Evolutionary conservation across 345 rosid species (phyloP).

Genomic region (Firmiana major): DNA sequence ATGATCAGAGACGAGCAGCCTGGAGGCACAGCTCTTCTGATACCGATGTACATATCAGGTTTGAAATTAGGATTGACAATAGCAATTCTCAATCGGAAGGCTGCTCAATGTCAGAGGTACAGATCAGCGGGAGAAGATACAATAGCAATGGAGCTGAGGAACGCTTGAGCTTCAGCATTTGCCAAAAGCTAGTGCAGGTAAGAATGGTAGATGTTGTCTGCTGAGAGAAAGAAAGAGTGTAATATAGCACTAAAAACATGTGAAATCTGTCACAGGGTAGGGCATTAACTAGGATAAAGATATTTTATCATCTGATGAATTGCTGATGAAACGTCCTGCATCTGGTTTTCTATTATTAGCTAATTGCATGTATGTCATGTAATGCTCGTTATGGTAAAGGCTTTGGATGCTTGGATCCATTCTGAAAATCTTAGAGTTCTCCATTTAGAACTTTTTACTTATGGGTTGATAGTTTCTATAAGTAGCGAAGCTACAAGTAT

Average conservation of each 20-base stretch:
- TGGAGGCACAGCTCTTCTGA: constrained; percentile 64
- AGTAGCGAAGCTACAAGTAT: background rate
- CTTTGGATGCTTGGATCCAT: background rate
- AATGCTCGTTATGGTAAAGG: background rate
- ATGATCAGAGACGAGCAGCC: constrained; percentile 68
- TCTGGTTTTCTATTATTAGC: background rate
- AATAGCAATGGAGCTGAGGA: constrained; percentile 51
- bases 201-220: constrained; percentile 10
- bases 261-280: background rate
- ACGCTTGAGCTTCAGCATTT: constrained; percentile 78
- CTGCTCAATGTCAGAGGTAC: constrained; percentile 39
- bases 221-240: background rate
- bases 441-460: background rate
- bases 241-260: background rate
- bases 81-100: constrained; percentile 34
- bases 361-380: background rate
- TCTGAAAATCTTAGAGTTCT: background rate
- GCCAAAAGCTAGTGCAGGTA: constrained; percentile 91
- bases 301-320: background rate
- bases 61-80: constrained; percentile 49
- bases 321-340: background rate
- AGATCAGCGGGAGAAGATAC: constrained; percentile 41
- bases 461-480: background rate
- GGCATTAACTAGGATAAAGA: background rate
- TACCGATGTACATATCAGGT: constrained; percentile 59